Evolutionary conservation across 805 yeast genomes (phyloP).

Genomic region (Pichia paraexigua): DNA sequence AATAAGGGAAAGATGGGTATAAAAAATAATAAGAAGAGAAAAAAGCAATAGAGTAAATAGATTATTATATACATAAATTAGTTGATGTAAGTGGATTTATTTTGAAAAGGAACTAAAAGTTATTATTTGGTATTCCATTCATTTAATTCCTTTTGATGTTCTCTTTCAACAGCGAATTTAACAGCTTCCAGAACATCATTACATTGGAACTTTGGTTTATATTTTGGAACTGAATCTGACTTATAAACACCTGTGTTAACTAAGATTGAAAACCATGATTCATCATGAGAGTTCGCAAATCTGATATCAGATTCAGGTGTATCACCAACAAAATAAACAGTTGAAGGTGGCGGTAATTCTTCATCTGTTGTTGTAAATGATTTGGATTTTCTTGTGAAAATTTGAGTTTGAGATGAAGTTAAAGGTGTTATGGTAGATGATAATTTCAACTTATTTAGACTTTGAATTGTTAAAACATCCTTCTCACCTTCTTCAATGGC

Average conservation of each 20-base stretch:
- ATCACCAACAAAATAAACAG: conserved; percentile 85
- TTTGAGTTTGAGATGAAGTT: neutral
- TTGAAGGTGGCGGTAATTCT: conserved; percentile 74
- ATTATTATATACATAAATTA: too few species aligned
- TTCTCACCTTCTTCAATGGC: conserved; percentile 33
- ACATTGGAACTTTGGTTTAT: conserved; percentile 67
- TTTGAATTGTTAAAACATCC: conserved; percentile 40
- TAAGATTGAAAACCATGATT: conserved; percentile 75
- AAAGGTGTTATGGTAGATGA: neutral
- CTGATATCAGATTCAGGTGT: conserved; percentile 85
- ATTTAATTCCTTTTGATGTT: conserved; percentile 59
- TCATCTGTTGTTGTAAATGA: conserved; percentile 2
- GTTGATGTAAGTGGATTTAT: too few species aligned
- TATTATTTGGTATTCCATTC: conserved; percentile 51
- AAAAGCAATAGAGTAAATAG: neutral
- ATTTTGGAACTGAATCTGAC: conserved; percentile 71
- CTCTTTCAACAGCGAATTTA: conserved; percentile 74
- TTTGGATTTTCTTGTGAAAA: neutral
- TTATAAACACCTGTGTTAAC: conserved; percentile 85
- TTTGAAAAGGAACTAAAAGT: too few species aligned
- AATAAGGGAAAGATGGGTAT: neutral
- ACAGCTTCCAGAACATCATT: conserved; percentile 77
- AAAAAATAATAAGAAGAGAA: too few species aligned
- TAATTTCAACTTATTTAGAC: conserved; percentile 31
- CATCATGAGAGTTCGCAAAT: conserved; percentile 81